phyloP scores from a whole-genome alignment of 495 filamentous ascomycete genomes.

The Chaetomium cochliodes region DNA sequence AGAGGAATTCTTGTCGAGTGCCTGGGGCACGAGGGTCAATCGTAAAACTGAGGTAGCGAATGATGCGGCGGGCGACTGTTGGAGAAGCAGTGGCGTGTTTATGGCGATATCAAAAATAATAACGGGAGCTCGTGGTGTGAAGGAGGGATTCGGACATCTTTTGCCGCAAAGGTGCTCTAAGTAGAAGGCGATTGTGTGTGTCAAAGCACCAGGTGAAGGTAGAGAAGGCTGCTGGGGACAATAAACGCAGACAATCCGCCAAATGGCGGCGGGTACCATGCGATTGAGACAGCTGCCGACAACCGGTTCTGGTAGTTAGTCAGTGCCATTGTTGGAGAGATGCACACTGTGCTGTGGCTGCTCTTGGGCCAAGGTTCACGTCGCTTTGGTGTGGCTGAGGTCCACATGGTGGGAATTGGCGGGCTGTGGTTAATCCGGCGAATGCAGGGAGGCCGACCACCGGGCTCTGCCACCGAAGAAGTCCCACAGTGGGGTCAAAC shows the following conservation, averaged over 20 bases:
- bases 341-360: conserved; percentile 10
- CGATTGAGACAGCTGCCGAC: not conserved
- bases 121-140: not conserved
- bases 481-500: conserved; percentile 8
- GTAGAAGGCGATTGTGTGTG: conserved; percentile 9
- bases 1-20: not conserved
- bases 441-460: not conserved
- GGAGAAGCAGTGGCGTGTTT: not conserved
- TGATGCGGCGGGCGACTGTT: not conserved
- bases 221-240: not conserved
- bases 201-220: not conserved
- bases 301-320: conserved; percentile 1
- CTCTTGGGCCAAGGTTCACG: not conserved
- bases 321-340: not conserved
- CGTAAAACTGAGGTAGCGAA: not conserved
- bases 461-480: no score
- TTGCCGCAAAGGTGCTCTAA: not conserved
- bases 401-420: not conserved
- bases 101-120: not conserved
- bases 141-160: conserved; percentile 7
- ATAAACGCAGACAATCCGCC: conserved; percentile 1
- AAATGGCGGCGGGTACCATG: conserved; percentile 3
- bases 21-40: conserved; percentile 4
- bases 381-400: not conserved
- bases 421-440: not conserved